phyloP scores from a whole-genome alignment of 2,329 filamentous ascomycete genomes.

The Cladosporium sphaerospermum region DNA sequence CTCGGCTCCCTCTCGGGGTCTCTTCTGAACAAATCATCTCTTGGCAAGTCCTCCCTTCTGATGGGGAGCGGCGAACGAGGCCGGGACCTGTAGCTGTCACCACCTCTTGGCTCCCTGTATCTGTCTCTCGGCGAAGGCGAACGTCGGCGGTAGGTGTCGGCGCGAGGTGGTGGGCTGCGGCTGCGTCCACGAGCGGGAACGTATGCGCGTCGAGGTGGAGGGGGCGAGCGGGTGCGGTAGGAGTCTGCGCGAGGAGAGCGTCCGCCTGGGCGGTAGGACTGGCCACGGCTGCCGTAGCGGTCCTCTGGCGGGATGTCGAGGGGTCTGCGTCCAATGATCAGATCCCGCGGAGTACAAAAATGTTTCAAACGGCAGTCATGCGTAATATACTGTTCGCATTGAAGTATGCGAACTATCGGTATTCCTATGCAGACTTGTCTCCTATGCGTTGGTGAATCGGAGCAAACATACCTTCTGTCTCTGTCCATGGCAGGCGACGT shows the following conservation, averaged over 20 bases:
- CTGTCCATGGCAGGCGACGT: slow-evolving; percentile 26
- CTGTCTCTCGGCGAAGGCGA: slow-evolving; percentile 28
- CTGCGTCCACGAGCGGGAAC: slow-evolving; percentile 20
- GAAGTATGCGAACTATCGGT: too few species aligned
- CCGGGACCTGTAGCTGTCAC: slow-evolving; percentile 29
- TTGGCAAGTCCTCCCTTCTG: slow-evolving; percentile 29
- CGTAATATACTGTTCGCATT: too few species aligned
- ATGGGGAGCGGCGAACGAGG: slow-evolving; percentile 26
- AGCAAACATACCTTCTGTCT: slow-evolving; percentile 37
- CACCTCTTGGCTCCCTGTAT: slow-evolving; percentile 23
- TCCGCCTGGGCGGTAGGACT: slow-evolving; percentile 33
- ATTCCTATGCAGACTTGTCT: neutral
- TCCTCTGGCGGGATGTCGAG: slow-evolving; percentile 28
- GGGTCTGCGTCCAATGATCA: slow-evolving; percentile 5
- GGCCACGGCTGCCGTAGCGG: slow-evolving; percentile 30
- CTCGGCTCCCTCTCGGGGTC: slow-evolving; percentile 24
- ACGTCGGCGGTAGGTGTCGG: slow-evolving; percentile 27
- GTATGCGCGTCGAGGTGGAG: slow-evolving; percentile 41
- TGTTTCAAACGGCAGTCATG: too few species aligned
- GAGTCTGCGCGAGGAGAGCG: slow-evolving; percentile 10
- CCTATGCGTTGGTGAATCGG: neutral
- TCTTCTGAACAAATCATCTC: slow-evolving; percentile 32
- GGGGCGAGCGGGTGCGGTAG: slow-evolving; percentile 23
- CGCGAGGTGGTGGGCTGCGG: slow-evolving; percentile 9
- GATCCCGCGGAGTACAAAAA: too few species aligned